Evolutionary conservation across 75 land plant genomes (phyloP).

Genomic region (Larix kaempferi): DNA sequence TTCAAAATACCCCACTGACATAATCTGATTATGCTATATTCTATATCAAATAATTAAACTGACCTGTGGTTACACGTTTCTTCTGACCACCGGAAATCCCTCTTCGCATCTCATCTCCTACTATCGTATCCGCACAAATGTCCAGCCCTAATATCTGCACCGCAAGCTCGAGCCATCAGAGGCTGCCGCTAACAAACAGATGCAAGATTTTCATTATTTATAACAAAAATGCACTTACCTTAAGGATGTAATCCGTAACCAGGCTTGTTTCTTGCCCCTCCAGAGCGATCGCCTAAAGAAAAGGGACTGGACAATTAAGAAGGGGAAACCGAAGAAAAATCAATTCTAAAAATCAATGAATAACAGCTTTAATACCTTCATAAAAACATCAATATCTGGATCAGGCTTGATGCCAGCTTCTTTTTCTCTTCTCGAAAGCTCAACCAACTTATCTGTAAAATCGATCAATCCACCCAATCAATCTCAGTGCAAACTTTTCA

Average conservation of each 20-base stretch:
- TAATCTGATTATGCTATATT: too few relatives aligned
- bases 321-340: too few relatives aligned
- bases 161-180: neutral
- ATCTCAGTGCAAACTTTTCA: too few relatives aligned
- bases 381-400: constrained; percentile 50
- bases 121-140: constrained; percentile 15
- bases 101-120: constrained; percentile 18
- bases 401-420: constrained; percentile 56
- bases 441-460: constrained; percentile 32
- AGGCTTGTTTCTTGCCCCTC: constrained; percentile 48
- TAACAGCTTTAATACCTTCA: constrained; percentile 30
- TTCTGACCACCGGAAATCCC: constrained; percentile 20
- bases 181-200: neutral
- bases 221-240: constrained; percentile 25
- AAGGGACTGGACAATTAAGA: neutral
- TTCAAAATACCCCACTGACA: neutral
- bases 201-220: neutral
- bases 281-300: constrained; percentile 67
- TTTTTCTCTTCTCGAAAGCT: constrained; percentile 45
- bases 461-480: neutral
- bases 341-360: neutral
- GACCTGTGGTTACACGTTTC: constrained; percentile 22
- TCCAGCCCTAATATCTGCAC: constrained; percentile 18
- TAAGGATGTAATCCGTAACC: constrained; percentile 63
- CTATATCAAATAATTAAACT: too few relatives aligned